Evolutionary conservation across 2,329 filamentous ascomycete genomes (phyloP), one percentile per base, ranked within the genome.

Genomic region (Pestalotiopsis sp.): DNA sequence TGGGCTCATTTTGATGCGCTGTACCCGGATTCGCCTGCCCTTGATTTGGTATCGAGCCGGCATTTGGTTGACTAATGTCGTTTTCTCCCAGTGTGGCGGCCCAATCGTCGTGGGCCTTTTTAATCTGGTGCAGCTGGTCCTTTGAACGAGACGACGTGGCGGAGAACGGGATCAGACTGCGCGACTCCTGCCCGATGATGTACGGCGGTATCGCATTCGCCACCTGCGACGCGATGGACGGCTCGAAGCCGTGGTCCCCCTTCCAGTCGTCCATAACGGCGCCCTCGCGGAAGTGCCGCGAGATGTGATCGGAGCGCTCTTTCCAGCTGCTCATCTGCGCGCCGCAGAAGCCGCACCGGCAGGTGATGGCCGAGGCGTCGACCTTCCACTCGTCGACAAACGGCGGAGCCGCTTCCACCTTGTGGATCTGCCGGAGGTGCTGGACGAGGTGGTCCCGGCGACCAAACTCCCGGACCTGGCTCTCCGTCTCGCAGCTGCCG

Each of bases 401-500:
- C 78, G 82, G 83, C 79, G 70, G 79, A 74, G 63, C 74, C 49
- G 4, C 77, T 77, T 84, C 83, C 12, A 74, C 31, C n/a, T 74
- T 74, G 61, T 79, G 77, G 1, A 76, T 72, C 4, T 74, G 71
- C 17, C 75, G 70, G 1, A 79, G 69, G 14, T 79, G 78, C 23
- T 79, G 78, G 1, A 74, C 70, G 0, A 79, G 74, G 20, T 79
- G 77, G 6, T 79, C 78, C 6, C 78, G 79, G 3, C 78, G 72
- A 0, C 71, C 71, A 36, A 78, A 79, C 2, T 73, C 68, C 14
- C 68, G 79, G 23, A 62, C 58, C 20, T 77, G 71, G 13, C 74
- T 75, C 56, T 78, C 75, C 0, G 57, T 69, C 12, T 77, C 72
- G 20, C 45, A 66, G n/a, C 23, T 36, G 31, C 61, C 61, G 31